Evolutionary conservation across 371 early-diverging fungal species (phyloP).

Genomic region (Lichtheimia ornata): DNA sequence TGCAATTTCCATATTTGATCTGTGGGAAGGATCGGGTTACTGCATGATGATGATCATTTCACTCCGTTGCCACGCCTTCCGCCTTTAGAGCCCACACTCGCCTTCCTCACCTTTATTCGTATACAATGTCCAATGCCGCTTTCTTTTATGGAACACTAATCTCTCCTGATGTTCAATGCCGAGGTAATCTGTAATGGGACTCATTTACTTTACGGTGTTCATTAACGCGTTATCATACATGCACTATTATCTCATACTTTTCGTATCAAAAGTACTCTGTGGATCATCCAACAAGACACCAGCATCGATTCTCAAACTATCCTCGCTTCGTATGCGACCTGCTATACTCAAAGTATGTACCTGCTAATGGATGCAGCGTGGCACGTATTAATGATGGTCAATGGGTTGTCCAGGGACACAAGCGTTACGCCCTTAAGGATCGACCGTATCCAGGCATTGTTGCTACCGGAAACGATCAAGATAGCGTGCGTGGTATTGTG

Average conservation of each 20-base stretch:
- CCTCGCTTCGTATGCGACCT: conserved; percentile 22
- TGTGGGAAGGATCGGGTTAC: too few species aligned
- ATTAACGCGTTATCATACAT: too few species aligned
- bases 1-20: too few species aligned
- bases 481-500: conserved; percentile 29
- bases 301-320: conserved; percentile 17
- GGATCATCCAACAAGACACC: conserved; percentile 22
- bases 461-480: conserved; percentile 19
- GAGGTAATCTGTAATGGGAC: conserved; percentile 23
- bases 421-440: conserved; percentile 32
- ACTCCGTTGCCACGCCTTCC: too few species aligned
- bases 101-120: too few species aligned
- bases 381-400: not conserved
- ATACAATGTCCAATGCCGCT: conserved; percentile 18
- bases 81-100: too few species aligned
- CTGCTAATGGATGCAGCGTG: not conserved
- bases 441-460: conserved; percentile 40
- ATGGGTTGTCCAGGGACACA: conserved; percentile 24
- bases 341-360: conserved; percentile 30
- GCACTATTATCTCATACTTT: not conserved
- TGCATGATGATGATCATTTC: too few species aligned
- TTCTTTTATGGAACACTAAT: conserved; percentile 49
- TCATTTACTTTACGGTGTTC: not conserved
- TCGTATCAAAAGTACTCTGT: conserved; percentile 29
- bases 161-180: conserved; percentile 28